Conservation (phyloP, 768 basidiomycete genomes). For the Russula ochroleuca region DNA sequence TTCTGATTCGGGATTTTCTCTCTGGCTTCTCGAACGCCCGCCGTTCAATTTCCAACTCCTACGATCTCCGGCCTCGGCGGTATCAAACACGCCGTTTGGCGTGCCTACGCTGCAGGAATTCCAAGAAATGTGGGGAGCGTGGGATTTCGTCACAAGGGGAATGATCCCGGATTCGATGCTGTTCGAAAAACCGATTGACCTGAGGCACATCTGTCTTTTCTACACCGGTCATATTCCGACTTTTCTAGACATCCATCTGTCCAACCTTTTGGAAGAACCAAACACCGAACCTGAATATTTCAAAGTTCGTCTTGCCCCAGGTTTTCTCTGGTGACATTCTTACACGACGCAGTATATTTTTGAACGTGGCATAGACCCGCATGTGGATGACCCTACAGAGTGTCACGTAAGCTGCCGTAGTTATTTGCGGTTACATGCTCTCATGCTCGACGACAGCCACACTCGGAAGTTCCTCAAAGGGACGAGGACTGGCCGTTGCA, state of each 20-base stretch:
- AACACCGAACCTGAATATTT: conserved; percentile 82
- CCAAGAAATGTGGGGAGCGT: conserved; percentile 77
- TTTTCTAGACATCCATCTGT: conserved; percentile 88
- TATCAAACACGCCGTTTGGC: conserved; percentile 48
- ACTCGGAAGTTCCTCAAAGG: conserved; percentile 78
- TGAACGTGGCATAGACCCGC: conserved; percentile 94
- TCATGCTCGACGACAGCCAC: conserved; percentile 48
- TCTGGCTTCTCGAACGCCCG: conserved; percentile 91
- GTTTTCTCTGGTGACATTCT: not conserved
- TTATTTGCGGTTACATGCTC: conserved; percentile 1
- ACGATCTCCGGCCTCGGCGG: conserved; percentile 36
- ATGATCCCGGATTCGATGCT: conserved; percentile 90
- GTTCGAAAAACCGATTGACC: conserved; percentile 85
- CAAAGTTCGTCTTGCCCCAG: conserved; percentile 44
- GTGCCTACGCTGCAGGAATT: conserved; percentile 77
- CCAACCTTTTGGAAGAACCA: conserved; percentile 64
- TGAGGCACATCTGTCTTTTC: conserved; percentile 96
- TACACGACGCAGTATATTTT: conserved; percentile 55
- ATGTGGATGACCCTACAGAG: conserved; percentile 82
- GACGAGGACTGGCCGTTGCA: conserved; percentile 87
- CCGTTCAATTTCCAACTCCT: conserved; percentile 70
- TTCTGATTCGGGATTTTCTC: conserved; percentile 60
- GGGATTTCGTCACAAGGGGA: conserved; percentile 77
- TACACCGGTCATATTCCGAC: conserved; percentile 92
- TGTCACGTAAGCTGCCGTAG: conserved; percentile 61